Base-by-base conservation (phyloP, 2,329 filamentous ascomycete genomes). In the Ilyonectria robusta region DNA sequence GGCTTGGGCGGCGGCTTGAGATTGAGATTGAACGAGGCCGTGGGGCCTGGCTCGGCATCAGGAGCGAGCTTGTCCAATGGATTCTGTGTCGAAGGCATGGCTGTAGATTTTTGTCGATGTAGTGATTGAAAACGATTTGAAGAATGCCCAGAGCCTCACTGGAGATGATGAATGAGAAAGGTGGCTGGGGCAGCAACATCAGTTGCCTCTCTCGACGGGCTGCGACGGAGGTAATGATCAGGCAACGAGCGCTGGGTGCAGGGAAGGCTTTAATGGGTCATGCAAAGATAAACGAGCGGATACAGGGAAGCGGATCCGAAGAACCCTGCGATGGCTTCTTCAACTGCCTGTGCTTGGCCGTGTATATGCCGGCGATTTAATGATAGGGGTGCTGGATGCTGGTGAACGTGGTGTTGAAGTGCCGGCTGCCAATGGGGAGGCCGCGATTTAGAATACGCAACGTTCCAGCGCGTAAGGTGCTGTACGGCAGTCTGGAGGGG, bases 1-100 rank as follows among this genome's bases (percentile, higher is more conserved):
- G 84, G 84, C 51, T 80, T 83, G 10, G 81, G 81, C 21, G 81
- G 82, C 6, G 81, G 76, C 46, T 62, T 66, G 26, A 71, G 54
- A 53, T 61, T 60, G 59, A 63, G 50, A 48, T 59, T 59, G 59
- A 62, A 75, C 67, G 66, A 80, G 69, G 56, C 69, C 77, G 65
- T 67, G 66, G 80, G 69, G 56, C 69, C 77, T 65, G 63, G 46
- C 29, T 55, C 61, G 37, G 59, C 40, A 51, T 67, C 44, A 44
- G 67, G 60, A n/a, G 71, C 63, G 33, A 70, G 59, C 21, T 72
- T 72, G 57, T 72, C 64, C 10, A 72, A 46, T n/a, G 68, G 65
- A 40, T 67, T 73, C 50, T 73, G 70, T 58, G 69, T 35, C 42
- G 68, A 58, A 23, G 72, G 54, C 75, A 77, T 77, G 21, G 10